Percentiles rank a stretch among this genome's conserved stretches.
phyloP scores from a whole-genome alignment of 768 basidiomycete species.

The Leccinum olivaceopallidum region DNA sequence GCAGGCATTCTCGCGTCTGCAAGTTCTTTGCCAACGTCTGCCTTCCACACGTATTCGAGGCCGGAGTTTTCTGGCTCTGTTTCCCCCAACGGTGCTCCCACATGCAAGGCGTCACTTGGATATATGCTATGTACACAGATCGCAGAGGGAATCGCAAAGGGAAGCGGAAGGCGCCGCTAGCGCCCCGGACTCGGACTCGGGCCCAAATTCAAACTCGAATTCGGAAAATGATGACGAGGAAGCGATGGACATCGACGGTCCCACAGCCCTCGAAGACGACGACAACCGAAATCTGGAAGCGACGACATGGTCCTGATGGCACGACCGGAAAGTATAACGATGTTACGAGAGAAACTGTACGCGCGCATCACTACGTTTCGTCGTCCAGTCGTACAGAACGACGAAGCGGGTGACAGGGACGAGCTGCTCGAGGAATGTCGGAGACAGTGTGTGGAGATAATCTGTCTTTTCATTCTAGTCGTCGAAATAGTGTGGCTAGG shows the following conservation, averaged over 20 bases:
- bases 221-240: slow-evolving; percentile 26
- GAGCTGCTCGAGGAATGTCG: slow-evolving; percentile 81
- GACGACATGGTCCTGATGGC: slow-evolving; percentile 62
- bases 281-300: background rate
- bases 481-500: too few species aligned
- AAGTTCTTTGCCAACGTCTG: too few species aligned
- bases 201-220: slow-evolving; percentile 14
- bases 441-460: slow-evolving; percentile 14
- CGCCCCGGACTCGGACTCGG: slow-evolving; percentile 4
- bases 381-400: slow-evolving; percentile 36
- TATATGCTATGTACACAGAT: too few species aligned
- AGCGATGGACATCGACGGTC: slow-evolving; percentile 31
- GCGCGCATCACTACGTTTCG: slow-evolving; percentile 73
- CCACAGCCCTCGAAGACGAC: slow-evolving; percentile 27
- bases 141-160: slow-evolving; percentile 35
- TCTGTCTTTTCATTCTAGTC: too few species aligned
- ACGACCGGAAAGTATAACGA: slow-evolving; percentile 55
- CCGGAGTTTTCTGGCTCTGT: too few species aligned
- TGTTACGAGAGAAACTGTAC: slow-evolving; percentile 73
- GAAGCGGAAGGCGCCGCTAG: slow-evolving; percentile 45
- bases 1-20: too few species aligned
- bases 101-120: too few species aligned
- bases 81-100: too few species aligned
- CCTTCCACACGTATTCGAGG: too few species aligned
- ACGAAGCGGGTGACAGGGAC: slow-evolving; percentile 67